phyloP scores from a whole-genome alignment of 2,329 filamentous ascomycete species.

The Cytospora piceicola region DNA sequence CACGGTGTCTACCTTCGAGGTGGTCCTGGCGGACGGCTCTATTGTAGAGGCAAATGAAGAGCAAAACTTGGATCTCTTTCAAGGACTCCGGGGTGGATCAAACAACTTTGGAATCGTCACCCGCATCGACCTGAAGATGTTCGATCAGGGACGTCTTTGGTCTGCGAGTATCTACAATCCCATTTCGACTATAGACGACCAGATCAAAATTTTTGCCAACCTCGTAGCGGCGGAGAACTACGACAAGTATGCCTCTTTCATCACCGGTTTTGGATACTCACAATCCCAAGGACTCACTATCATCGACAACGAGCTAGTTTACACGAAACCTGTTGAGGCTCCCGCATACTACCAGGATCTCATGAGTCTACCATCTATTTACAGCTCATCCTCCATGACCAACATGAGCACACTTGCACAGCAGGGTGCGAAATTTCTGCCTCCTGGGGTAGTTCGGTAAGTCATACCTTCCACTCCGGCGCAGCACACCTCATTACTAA shows the following conservation, averaged over 20 bases:
- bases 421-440: too few species aligned
- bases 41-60: constrained; percentile 10
- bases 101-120: constrained; percentile 36
- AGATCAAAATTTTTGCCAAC: constrained; percentile 2
- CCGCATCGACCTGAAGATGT: constrained; percentile 29
- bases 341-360: too few species aligned
- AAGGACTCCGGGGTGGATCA: constrained; percentile 31
- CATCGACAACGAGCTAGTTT: constrained; percentile 8
- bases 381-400: too few species aligned
- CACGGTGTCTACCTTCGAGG: constrained; percentile 8
- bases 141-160: constrained; percentile 32
- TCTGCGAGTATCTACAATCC: background rate
- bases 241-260: constrained; percentile 11
- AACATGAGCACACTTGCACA: too few species aligned
- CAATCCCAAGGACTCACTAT: constrained; percentile 3
- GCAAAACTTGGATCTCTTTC: constrained; percentile 30
- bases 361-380: too few species aligned
- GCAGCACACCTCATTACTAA: too few species aligned
- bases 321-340: too few species aligned
- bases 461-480: too few species aligned
- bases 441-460: too few species aligned
- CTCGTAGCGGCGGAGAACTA: background rate
- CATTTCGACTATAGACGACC: constrained; percentile 3
- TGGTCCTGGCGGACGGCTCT: constrained; percentile 11
- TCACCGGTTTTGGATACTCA: constrained; percentile 9